Conservation (phyloP, 495 filamentous ascomycete species). For the Glarea lozoyensis region DNA sequence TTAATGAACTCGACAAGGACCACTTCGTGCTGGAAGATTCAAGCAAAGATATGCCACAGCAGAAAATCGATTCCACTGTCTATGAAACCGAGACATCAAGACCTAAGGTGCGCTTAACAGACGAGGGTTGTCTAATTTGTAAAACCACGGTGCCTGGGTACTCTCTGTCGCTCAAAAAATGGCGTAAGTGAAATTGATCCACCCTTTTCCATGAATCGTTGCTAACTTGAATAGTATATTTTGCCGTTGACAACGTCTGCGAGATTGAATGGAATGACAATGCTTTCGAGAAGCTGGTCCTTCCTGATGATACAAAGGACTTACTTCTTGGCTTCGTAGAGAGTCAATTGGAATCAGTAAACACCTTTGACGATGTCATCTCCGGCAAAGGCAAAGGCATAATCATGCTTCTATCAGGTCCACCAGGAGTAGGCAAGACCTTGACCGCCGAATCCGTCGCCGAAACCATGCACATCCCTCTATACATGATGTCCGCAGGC, state of each 20-base stretch:
- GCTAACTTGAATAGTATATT: constrained; percentile 26
- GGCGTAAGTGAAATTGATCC: constrained; percentile 5
- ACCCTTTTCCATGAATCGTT: constrained; percentile 16
- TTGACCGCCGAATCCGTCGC: constrained; percentile 30
- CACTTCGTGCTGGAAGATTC: constrained; percentile 6
- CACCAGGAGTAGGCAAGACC: constrained; percentile 23
- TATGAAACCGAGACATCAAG: neutral
- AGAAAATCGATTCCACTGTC: constrained; percentile 13
- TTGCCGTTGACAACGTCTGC: constrained; percentile 27
- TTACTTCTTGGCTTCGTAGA: constrained; percentile 32
- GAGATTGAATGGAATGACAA: constrained; percentile 28
- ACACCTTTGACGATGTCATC: constrained; percentile 21
- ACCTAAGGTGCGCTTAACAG: constrained; percentile 1
- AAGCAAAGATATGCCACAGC: constrained; percentile 25
- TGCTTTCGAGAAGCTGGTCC: constrained; percentile 30
- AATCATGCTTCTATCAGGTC: constrained; percentile 21
- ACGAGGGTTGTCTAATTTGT: constrained; percentile 6
- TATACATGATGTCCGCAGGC: constrained; percentile 44
- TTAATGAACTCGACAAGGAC: constrained; percentile 30
- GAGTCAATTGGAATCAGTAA: constrained; percentile 18
- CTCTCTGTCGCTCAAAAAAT: constrained; percentile 30
- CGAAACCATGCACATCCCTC: constrained; percentile 36
- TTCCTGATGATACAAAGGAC: constrained; percentile 30
- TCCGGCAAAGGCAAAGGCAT: constrained; percentile 23
- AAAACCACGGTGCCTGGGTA: constrained; percentile 22